Evolutionary conservation across 352 stramenopile genomes (phyloP).

Genomic region (Hyphochytrium catenoides): DNA sequence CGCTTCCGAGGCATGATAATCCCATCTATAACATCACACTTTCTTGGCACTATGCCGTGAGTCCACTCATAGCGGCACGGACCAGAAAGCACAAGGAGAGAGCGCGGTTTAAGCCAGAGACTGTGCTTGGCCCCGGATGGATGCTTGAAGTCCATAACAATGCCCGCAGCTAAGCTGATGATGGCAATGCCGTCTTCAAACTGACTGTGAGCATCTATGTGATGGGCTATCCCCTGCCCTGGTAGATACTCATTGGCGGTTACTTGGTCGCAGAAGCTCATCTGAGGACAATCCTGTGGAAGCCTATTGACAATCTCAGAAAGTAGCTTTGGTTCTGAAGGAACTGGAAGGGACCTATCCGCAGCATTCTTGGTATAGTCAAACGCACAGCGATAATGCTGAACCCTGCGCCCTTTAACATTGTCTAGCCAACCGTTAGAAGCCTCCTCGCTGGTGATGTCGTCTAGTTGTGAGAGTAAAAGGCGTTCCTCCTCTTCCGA

Average conservation of each 20-base stretch:
- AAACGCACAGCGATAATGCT: conserved; percentile 65
- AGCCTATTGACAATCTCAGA: not conserved
- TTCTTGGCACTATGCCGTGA: conserved; percentile 47
- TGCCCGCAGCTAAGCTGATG: conserved; percentile 37
- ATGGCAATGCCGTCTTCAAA: conserved; percentile 55
- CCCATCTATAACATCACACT: conserved; percentile 58
- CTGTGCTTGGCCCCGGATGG: conserved; percentile 20
- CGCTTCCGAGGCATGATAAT: conserved; percentile 26
- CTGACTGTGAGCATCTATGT: conserved; percentile 63
- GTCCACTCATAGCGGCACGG: conserved; percentile 60
- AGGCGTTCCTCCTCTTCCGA: conserved; percentile 21
- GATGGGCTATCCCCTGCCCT: conserved; percentile 55
- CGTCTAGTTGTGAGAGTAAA: conserved; percentile 29
- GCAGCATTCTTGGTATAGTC: conserved; percentile 25
- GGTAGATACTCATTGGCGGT: conserved; percentile 62
- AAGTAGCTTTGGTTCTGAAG: not conserved
- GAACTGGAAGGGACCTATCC: not conserved
- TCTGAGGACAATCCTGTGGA: conserved; percentile 8
- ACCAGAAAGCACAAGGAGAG: conserved; percentile 51
- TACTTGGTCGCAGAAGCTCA: conserved; percentile 18
- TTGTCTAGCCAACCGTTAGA: conserved; percentile 46
- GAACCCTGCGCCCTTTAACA: conserved; percentile 48
- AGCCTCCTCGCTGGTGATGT: conserved; percentile 16
- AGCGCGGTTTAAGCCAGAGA: conserved; percentile 33
- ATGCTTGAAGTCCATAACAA: conserved; percentile 58